Evolutionary conservation across 208 protist species (phyloP).

Genomic region (Herpetomonas muscarum): DNA sequence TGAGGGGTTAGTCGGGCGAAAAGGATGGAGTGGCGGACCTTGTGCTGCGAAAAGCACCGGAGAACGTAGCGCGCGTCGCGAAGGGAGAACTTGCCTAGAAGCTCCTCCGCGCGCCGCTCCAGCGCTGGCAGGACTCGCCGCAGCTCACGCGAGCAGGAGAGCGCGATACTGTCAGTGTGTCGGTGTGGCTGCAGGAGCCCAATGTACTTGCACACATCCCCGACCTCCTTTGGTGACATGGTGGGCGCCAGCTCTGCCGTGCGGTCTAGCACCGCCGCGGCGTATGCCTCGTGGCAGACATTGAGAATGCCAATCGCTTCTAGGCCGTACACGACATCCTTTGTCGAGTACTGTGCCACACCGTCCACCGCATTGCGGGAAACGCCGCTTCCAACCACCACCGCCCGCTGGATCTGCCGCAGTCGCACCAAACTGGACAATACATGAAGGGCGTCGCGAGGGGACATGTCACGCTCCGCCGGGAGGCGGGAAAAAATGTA

Average conservation of each 20-base stretch:
- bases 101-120: constrained; percentile 45
- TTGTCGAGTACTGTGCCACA: constrained; percentile 43
- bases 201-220: constrained; percentile 75
- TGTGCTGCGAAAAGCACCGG: constrained; percentile 68
- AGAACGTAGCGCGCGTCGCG: constrained; percentile 73
- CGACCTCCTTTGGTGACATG: constrained; percentile 45
- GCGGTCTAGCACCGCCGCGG: constrained; percentile 41
- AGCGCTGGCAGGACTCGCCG: constrained; percentile 57
- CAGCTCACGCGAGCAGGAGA: constrained; percentile 53
- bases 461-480: constrained; percentile 16
- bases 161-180: constrained; percentile 25
- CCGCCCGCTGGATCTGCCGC: constrained; percentile 21
- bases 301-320: constrained; percentile 53
- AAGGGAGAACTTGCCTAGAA: constrained; percentile 63
- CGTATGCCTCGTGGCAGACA: constrained; percentile 46
- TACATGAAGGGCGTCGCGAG: constrained; percentile 51
- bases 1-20: constrained; percentile 69
- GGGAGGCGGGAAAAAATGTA: constrained; percentile 41
- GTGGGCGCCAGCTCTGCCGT: constrained; percentile 29
- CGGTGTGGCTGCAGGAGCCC: constrained; percentile 41
- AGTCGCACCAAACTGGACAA: constrained; percentile 68
- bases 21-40: constrained; percentile 74
- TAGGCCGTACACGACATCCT: constrained; percentile 70
- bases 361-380: constrained; percentile 39
- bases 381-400: constrained; percentile 35